Percentiles rank a stretch among this genome's conserved stretches.
Conservation (phyloP, 2,329 filamentous ascomycete genomes). For the Tolypocladium inflatum region DNA sequence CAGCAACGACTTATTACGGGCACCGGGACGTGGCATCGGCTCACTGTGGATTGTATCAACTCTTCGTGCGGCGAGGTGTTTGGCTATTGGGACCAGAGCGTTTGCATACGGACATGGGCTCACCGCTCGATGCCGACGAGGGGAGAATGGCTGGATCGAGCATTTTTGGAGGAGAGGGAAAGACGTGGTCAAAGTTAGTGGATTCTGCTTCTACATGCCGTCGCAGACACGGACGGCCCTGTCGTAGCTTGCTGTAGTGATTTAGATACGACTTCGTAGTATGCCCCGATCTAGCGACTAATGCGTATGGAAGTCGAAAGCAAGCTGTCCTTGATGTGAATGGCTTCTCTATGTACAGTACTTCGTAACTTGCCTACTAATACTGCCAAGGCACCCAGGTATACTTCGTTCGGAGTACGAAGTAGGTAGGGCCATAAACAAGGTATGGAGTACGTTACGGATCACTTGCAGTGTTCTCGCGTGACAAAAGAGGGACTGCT, state of each 20-base stretch:
- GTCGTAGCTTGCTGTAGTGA: slow-evolving; percentile 16
- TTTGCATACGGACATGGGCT: slow-evolving; percentile 10
- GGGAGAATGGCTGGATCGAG: not conserved
- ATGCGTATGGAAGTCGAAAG: slow-evolving; percentile 17
- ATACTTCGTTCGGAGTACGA: no score
- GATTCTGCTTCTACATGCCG: slow-evolving; percentile 13
- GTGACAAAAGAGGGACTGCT: not conserved
- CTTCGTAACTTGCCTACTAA: no score
- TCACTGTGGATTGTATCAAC: not conserved
- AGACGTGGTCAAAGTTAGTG: slow-evolving; percentile 7
- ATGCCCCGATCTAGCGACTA: slow-evolving; percentile 26
- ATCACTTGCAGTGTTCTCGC: not conserved
- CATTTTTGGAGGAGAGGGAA: not conserved
- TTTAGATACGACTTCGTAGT: slow-evolving; percentile 25
- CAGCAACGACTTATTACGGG: not conserved
- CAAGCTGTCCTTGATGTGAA: not conserved
- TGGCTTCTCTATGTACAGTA: not conserved
- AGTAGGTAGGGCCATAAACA: no score
- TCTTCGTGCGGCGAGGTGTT: slow-evolving; percentile 1
- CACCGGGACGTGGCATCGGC: not conserved
- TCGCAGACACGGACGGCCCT: slow-evolving; percentile 5
- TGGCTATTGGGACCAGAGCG: slow-evolving; percentile 13
- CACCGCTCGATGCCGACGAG: not conserved
- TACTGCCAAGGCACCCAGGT: no score
- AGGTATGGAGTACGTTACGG: no score